These are phyloP conservation scores for Aspergillus hortae DNA, from an alignment of 2,329 filamentous ascomycete genomes.

Conservation along the genomic window DNA sequence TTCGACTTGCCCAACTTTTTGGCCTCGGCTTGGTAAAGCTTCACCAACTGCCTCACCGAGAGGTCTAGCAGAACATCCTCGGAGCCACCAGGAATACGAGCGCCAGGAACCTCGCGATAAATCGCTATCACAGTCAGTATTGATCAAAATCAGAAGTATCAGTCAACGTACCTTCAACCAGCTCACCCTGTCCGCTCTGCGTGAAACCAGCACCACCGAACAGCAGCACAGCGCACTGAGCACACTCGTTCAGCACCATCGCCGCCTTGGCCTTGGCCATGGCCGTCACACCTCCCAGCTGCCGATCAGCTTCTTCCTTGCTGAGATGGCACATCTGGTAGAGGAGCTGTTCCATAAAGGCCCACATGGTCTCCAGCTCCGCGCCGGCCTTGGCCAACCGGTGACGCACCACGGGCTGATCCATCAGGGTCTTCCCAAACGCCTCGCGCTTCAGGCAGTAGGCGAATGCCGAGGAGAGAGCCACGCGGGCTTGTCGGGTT, in stretches of 20 bases:
- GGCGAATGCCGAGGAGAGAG: slow-evolving; percentile 56
- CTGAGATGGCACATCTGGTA: slow-evolving; percentile 63
- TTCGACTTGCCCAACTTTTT: slow-evolving; percentile 29
- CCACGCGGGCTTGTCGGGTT: slow-evolving; percentile 61
- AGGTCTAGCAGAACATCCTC: slow-evolving; percentile 73
- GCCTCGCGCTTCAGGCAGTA: slow-evolving; percentile 65
- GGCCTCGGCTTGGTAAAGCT: slow-evolving; percentile 53
- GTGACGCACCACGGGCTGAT: slow-evolving; percentile 71
- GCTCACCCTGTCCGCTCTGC: slow-evolving; percentile 62
- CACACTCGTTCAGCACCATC: slow-evolving; percentile 68
- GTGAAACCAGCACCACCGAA: slow-evolving; percentile 75
- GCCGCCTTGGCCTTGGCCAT: slow-evolving; percentile 69
- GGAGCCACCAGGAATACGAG: slow-evolving; percentile 63
- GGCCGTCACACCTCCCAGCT: slow-evolving; percentile 69
- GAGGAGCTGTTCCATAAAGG: slow-evolving; percentile 69
- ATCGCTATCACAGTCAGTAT: slow-evolving; percentile 44
- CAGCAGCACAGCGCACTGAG: slow-evolving; percentile 64
- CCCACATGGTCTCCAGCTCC: slow-evolving; percentile 65
- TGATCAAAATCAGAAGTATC: neutral
- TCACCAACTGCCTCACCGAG: slow-evolving; percentile 65
- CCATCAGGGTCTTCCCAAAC: slow-evolving; percentile 66
- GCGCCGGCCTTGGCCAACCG: slow-evolving; percentile 68
- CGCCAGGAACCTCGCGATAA: slow-evolving; percentile 61
- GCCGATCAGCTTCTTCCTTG: slow-evolving; percentile 43
- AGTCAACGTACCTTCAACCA: slow-evolving; percentile 61